Evolutionary conservation across 176 grass and related monocot genomes (phyloP).

Genomic region (Areca catechu): DNA sequence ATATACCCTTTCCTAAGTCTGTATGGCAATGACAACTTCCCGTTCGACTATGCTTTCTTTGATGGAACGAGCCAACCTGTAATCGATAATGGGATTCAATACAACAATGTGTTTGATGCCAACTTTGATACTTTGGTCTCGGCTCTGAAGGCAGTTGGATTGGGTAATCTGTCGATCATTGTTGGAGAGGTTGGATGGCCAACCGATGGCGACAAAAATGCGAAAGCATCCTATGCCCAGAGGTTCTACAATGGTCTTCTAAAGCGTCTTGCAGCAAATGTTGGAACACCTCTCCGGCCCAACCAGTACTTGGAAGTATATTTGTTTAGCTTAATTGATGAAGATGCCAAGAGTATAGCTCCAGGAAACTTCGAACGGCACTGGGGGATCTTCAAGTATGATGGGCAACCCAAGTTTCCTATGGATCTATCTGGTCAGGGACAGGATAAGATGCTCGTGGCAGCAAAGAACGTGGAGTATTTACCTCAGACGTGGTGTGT

Average conservation of each 20-base stretch:
- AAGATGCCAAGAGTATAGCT: constrained; percentile 17
- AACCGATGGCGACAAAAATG: constrained; percentile 9
- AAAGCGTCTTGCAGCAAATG: constrained; percentile 7
- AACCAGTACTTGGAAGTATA: constrained; percentile 23
- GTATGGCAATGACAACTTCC: constrained; percentile 15
- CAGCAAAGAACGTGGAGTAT: constrained; percentile 7
- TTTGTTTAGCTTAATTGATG: constrained; percentile 18
- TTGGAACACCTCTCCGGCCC: constrained; percentile 10
- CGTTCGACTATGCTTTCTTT: constrained; percentile 23
- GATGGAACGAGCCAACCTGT: constrained; percentile 13
- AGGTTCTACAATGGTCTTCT: constrained; percentile 23
- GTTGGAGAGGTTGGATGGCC: constrained; percentile 27
- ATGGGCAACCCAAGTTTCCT: constrained; percentile 19
- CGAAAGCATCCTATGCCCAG: constrained; percentile 14
- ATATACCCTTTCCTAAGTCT: constrained; percentile 28
- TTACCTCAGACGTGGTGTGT: constrained; percentile 6
- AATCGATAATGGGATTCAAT: constrained; percentile 8
- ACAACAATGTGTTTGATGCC: constrained; percentile 23
- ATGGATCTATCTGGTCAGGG: constrained; percentile 22
- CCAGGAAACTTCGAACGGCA: constrained; percentile 23
- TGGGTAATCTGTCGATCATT: constrained; percentile 10
- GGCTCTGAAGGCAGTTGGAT: constrained; percentile 12
- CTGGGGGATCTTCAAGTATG: constrained; percentile 24
- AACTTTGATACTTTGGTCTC: constrained; percentile 25
- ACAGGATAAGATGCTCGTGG: background rate